Evolutionary conservation across 108 stramenopile genomes (phyloP).

Genomic region (Chaetoceros muelleri): DNA sequence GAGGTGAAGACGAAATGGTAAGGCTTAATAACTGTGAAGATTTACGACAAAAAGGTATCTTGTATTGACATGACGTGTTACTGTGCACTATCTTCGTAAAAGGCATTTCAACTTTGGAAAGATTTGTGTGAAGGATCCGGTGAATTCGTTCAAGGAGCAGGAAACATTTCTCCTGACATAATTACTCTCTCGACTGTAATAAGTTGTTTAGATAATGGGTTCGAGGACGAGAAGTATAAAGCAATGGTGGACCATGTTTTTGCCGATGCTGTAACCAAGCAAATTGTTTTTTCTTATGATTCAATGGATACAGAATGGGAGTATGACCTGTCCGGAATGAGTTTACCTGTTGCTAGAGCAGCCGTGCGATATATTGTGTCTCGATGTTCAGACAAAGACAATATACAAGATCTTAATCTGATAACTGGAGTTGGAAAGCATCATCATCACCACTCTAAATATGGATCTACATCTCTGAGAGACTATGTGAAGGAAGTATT

Average conservation of each 20-base stretch:
- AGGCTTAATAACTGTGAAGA: constrained; percentile 1
- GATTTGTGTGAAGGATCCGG: constrained; percentile 39
- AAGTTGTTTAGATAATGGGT: constrained; percentile 40
- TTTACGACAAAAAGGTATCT: neutral
- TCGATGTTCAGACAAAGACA: constrained; percentile 10
- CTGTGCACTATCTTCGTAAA: neutral
- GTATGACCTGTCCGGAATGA: constrained; percentile 55
- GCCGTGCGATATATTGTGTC: constrained; percentile 50
- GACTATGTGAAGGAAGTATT: constrained; percentile 43
- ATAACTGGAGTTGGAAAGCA: constrained; percentile 56
- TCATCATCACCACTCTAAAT: constrained; percentile 8
- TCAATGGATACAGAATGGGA: constrained; percentile 53
- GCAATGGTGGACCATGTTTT: constrained; percentile 48
- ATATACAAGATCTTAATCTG: constrained; percentile 41
- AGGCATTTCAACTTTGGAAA: constrained; percentile 50
- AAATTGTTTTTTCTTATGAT: constrained; percentile 39
- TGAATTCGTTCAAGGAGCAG: constrained; percentile 7
- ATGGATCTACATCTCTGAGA: constrained; percentile 21
- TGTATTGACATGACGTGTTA: neutral
- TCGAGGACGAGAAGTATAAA: constrained; percentile 13
- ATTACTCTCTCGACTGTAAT: constrained; percentile 71
- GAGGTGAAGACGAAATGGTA: constrained; percentile 29
- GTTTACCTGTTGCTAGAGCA: constrained; percentile 64
- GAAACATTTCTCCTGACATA: constrained; percentile 46
- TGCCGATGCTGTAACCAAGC: constrained; percentile 47